Evolutionary conservation across 805 yeast species (phyloP).

Genomic region (Maudiozyma saulgeensis): DNA sequence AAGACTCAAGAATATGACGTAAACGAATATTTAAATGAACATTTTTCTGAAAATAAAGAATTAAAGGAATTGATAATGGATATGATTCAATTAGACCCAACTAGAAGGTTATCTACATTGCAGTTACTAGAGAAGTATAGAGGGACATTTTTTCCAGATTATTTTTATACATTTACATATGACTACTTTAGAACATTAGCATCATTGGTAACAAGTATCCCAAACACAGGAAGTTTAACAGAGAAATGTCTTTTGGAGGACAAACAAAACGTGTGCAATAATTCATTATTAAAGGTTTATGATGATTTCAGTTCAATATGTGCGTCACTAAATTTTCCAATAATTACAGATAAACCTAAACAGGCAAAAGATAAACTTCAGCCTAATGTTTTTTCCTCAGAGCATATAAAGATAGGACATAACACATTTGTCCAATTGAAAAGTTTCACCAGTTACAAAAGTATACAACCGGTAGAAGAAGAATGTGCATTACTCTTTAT

Average conservation of each 20-base stretch:
- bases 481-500: slow-evolving; percentile 23
- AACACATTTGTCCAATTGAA: neutral
- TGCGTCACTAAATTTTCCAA: slow-evolving; percentile 13
- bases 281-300: slow-evolving; percentile 45
- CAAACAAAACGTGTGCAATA: slow-evolving; percentile 12
- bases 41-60: slow-evolving; percentile 36
- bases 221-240: slow-evolving; percentile 12
- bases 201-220: slow-evolving; percentile 15
- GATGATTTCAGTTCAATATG: slow-evolving; percentile 42
- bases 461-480: slow-evolving; percentile 10
- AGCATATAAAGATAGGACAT: neutral
- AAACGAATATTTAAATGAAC: slow-evolving; percentile 16
- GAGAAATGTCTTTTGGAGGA: slow-evolving; percentile 13
- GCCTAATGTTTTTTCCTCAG: neutral
- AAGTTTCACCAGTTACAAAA: neutral
- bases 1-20: slow-evolving; percentile 61
- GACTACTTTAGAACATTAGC: slow-evolving; percentile 47
- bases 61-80: slow-evolving; percentile 47
- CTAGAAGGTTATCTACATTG: slow-evolving; percentile 45
- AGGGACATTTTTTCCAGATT: slow-evolving; percentile 50
- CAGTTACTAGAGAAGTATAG: slow-evolving; percentile 44
- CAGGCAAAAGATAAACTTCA: neutral
- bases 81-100: slow-evolving; percentile 60
- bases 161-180: slow-evolving; percentile 59
- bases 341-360: neutral